Evolutionary conservation across 306 rosid species (phyloP).

Genomic region (Albizia julibrissin): DNA sequence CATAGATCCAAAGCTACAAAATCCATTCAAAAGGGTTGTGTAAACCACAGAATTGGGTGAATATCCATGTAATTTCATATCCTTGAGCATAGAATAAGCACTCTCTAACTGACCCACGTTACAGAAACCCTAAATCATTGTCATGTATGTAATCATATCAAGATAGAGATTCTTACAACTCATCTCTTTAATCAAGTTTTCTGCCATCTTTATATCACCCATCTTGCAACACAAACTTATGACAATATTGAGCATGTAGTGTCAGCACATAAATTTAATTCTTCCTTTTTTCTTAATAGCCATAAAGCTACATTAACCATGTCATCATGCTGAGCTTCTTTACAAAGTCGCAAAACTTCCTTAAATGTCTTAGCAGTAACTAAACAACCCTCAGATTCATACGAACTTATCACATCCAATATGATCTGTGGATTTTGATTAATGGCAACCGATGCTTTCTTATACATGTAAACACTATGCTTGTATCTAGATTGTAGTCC

Average conservation of each 20-base stretch:
- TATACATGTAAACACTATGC: slow-evolving; percentile 65
- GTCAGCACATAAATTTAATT: slow-evolving; percentile 58
- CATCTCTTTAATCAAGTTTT: slow-evolving; percentile 67
- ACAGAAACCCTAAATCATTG: slow-evolving; percentile 73
- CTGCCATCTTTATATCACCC: slow-evolving; percentile 64
- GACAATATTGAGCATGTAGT: slow-evolving; percentile 66
- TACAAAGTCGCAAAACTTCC: slow-evolving; percentile 66
- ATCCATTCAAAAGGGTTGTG: slow-evolving; percentile 65
- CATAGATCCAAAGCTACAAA: slow-evolving; percentile 51
- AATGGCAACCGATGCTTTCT: slow-evolving; percentile 58
- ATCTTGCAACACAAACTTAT: slow-evolving; percentile 60
- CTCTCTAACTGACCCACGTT: slow-evolving; percentile 64
- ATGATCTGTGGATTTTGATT: slow-evolving; percentile 52
- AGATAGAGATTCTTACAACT: slow-evolving; percentile 50
- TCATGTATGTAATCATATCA: slow-evolving; percentile 67
- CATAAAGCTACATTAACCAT: slow-evolving; percentile 67
- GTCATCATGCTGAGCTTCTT: slow-evolving; percentile 67
- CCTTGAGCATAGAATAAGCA: slow-evolving; percentile 57
- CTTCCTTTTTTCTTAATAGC: slow-evolving; percentile 62
- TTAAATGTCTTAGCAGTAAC: slow-evolving; percentile 63
- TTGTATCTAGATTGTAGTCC: slow-evolving; percentile 76
- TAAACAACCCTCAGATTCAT: slow-evolving; percentile 57
- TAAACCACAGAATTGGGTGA: slow-evolving; percentile 62
- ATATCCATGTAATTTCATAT: slow-evolving; percentile 68
- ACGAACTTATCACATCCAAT: slow-evolving; percentile 59